Evolutionary conservation across 768 basidiomycete species (phyloP), one percentile per base, ranked within the genome.

Genomic region (Pleurotus eryngii): DNA sequence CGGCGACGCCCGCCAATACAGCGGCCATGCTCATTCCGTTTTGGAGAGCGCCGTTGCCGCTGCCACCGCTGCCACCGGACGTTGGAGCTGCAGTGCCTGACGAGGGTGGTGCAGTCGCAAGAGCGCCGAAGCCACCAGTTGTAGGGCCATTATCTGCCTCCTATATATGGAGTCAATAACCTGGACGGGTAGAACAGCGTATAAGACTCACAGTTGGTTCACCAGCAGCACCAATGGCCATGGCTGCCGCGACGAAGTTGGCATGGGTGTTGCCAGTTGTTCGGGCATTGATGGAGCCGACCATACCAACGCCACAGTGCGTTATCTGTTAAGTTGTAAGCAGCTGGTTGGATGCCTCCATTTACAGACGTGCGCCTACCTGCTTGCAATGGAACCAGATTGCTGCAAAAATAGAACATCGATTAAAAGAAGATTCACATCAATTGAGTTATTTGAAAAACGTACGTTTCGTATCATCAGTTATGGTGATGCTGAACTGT

Each of bases 311-410:
- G n/a, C 76, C 78, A 61, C 82, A 84, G 64, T 84, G 81, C 2
- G 37, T 40, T 8, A 63, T 50, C 65, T 70, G 46, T 27, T 8
- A 42, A 18, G 9, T 5, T 15, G 20, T 27, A 7, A 49, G 14
- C 43, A 30, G 39, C 5, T 42, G 24, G 37, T 27, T 35, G 17
- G 1, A 12, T 18, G 7, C 30, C 35, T 9, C 15, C 18, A 27
- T 27, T 45, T 4, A 24, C 8, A 5, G 27, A 39, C 18, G 26
- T 35, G 27, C 30, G 30, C 54, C 50, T 38, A 72, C 72, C 56
- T 71, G 67, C 66, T 82, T 81, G 72, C 82, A 83, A 64, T 78
- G 77, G 78, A 77, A 83, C 77, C 77, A 84, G 56, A 84, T 79
- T 17, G 81, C 81, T 83, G 57, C n/a, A 49, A 37, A 46, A 17